Evolutionary conservation across 352 stramenopile species (phyloP).

Genomic region (Phytopythium ostracodes): DNA sequence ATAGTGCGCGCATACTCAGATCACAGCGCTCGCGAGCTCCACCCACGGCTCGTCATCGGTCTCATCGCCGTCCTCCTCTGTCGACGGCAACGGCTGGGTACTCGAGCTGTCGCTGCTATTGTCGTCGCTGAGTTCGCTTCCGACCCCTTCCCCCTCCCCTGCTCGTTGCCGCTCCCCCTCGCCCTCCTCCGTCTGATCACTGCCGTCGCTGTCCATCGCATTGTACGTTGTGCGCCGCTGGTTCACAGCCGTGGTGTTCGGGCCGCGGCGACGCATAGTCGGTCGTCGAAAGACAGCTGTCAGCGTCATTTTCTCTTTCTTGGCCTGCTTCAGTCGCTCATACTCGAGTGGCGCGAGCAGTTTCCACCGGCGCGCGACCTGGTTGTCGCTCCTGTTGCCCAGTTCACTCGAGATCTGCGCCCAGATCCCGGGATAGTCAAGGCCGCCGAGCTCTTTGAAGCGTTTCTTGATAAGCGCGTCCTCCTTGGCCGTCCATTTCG

Average conservation of each 20-base stretch:
- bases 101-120: conserved; percentile 3
- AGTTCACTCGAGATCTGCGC: conserved; percentile 36
- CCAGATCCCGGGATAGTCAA: conserved; percentile 35
- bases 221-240: conserved; percentile 39
- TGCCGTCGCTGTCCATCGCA: conserved; percentile 10
- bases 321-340: conserved; percentile 20
- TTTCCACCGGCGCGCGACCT: conserved; percentile 42
- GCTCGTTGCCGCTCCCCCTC: background rate
- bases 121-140: background rate
- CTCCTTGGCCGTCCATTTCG: conserved; percentile 48
- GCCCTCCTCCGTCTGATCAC: background rate
- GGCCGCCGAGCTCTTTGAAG: conserved; percentile 31
- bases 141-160: background rate
- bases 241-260: conserved; percentile 11
- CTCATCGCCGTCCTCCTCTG: background rate
- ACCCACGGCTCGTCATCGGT: background rate
- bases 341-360: conserved; percentile 33
- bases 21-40: background rate
- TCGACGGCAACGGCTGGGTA: background rate
- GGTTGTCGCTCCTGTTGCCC: conserved; percentile 43
- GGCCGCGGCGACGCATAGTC: conserved; percentile 22
- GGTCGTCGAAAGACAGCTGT: conserved; percentile 47
- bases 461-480: conserved; percentile 34
- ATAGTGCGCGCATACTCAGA: background rate
- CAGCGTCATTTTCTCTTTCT: conserved; percentile 20